Evolutionary conservation across 495 filamentous ascomycete species (phyloP).

Genomic region (Podospora fimiseda): DNA sequence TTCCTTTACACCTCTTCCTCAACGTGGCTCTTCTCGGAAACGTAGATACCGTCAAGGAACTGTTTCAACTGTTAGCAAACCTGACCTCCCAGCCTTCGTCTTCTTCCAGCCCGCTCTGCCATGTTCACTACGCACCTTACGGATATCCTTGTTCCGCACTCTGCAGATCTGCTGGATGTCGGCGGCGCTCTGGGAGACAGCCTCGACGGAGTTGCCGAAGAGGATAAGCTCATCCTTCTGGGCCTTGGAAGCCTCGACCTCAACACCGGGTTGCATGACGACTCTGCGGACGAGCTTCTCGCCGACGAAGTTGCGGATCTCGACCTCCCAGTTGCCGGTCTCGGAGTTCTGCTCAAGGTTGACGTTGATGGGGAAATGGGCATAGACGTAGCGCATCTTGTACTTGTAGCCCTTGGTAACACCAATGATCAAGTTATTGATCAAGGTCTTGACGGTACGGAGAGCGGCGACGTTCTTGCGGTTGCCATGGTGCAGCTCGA

Average conservation of each 20-base stretch:
- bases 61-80: constrained; percentile 38
- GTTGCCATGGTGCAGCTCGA: constrained; percentile 94
- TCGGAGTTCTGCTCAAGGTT: constrained; percentile 95
- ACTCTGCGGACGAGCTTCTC: constrained; percentile 98
- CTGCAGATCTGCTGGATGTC: constrained; percentile 99
- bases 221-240: constrained; percentile 96
- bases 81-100: background rate
- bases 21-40: constrained; percentile 95
- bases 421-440: constrained; percentile 96
- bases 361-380: constrained; percentile 99
- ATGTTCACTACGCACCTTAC: constrained; percentile 60
- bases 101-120: background rate
- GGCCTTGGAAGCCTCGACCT: constrained; percentile 79
- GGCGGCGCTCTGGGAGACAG: constrained; percentile 93
- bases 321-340: constrained; percentile 80
- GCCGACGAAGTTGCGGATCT: constrained; percentile 99
- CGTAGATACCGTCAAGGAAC: constrained; percentile 99
- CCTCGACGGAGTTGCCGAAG: constrained; percentile 89
- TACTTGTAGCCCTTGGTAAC: constrained; percentile 99
- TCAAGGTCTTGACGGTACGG: constrained; percentile 92
- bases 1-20: constrained; percentile 51
- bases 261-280: constrained; percentile 81
- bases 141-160: constrained; percentile 99
- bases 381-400: constrained; percentile 99
- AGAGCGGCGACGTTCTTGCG: constrained; percentile 97